Percentiles rank a stretch among this genome's conserved stretches.
phyloP scores from a whole-genome alignment of 2,329 filamentous ascomycete species.

The Rutstroemia sp. region DNA sequence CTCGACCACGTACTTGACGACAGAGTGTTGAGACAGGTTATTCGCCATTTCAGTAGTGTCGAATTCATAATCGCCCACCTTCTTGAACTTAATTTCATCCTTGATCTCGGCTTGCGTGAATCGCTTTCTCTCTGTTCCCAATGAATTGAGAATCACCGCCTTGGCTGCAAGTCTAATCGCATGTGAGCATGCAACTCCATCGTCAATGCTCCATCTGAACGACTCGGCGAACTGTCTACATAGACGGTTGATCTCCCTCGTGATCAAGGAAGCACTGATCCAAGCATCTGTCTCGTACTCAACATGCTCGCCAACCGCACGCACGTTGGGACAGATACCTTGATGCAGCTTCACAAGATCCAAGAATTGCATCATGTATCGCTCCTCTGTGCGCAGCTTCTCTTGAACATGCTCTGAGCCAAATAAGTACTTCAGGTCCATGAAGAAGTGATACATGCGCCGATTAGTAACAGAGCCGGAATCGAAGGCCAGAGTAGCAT shows the following conservation, averaged over 20 bases:
- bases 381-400: constrained; percentile 70
- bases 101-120: constrained; percentile 87
- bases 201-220: constrained; percentile 59
- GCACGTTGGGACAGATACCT: constrained; percentile 89
- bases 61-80: constrained; percentile 71
- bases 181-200: background rate
- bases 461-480: constrained; percentile 91
- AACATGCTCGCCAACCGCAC: constrained; percentile 89
- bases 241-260: constrained; percentile 87
- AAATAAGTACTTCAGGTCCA: constrained; percentile 87
- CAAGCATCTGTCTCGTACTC: constrained; percentile 98
- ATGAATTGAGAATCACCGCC: constrained; percentile 78
- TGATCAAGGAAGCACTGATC: constrained; percentile 93
- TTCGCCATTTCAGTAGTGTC: constrained; percentile 38
- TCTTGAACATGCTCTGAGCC: constrained; percentile 83
- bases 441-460: constrained; percentile 95
- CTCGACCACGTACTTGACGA: constrained; percentile 85
- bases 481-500: constrained; percentile 85
- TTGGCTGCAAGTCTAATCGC: constrained; percentile 73
- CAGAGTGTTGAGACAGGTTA: constrained; percentile 41
- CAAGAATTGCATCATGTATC: constrained; percentile 89
- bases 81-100: constrained; percentile 76
- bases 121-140: constrained; percentile 78
- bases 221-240: constrained; percentile 84
- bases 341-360: constrained; percentile 95